Percentiles rank a stretch among this genome's conserved stretches.
Evolutionary conservation across 768 basidiomycete species (phyloP).

Genomic region (Trametes villosa): DNA sequence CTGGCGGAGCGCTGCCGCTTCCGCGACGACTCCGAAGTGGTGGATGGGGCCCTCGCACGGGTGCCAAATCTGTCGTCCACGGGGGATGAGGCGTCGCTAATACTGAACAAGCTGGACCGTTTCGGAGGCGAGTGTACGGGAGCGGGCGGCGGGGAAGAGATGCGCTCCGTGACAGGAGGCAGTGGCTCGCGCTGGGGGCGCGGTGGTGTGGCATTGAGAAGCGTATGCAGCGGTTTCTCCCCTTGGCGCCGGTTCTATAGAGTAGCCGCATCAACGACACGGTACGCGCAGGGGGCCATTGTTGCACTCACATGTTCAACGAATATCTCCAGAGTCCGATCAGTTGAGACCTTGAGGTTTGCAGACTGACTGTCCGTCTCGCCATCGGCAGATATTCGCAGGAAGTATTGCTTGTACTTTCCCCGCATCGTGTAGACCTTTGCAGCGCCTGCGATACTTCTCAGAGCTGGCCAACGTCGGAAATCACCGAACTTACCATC

Average conservation of each 20-base stretch:
- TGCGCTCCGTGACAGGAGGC: conserved; percentile 24
- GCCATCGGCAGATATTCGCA: conserved; percentile 62
- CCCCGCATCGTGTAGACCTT: conserved; percentile 67
- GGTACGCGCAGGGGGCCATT: not conserved
- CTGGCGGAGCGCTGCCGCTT: conserved; percentile 19
- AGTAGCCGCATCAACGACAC: not conserved
- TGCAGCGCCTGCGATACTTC: conserved; percentile 54
- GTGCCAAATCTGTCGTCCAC: conserved; percentile 8
- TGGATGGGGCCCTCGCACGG: not conserved
- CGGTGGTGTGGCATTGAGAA: conserved; percentile 3
- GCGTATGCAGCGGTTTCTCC: not conserved
- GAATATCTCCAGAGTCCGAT: conserved; percentile 59
- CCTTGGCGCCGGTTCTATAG: conserved; percentile 10
- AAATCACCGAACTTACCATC: conserved; percentile 54
- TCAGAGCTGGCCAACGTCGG: not conserved
- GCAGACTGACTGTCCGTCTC: conserved; percentile 53
- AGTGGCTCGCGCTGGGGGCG: conserved; percentile 8
- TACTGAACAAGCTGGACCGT: conserved; percentile 16
- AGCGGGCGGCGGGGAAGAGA: conserved; percentile 19
- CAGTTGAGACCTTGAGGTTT: conserved; percentile 58
- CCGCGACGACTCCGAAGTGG: not conserved
- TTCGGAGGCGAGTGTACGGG: conserved; percentile 6
- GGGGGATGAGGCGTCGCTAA: conserved; percentile 1
- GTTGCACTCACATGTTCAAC: conserved; percentile 60
- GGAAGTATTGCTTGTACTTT: conserved; percentile 69